phyloP scores from a whole-genome alignment of 2,329 filamentous ascomycete species.

The Polytolypa hystricis region DNA sequence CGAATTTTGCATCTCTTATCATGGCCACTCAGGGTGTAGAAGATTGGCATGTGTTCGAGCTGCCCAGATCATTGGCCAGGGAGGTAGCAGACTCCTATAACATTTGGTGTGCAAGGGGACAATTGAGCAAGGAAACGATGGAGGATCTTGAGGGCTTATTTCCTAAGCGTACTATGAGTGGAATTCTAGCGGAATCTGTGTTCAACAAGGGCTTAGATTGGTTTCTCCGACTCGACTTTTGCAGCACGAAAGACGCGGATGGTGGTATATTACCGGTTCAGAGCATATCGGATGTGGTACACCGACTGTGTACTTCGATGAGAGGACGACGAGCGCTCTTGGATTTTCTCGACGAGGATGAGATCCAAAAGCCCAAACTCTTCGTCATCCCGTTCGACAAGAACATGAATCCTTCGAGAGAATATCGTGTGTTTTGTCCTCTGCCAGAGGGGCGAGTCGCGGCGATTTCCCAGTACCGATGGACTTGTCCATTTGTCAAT shows the following conservation, averaged over 20 bases:
- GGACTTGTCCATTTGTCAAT: constrained; percentile 26
- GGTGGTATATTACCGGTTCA: constrained; percentile 18
- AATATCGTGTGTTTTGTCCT: constrained; percentile 37
- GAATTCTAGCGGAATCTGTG: constrained; percentile 26
- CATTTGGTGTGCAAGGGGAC: neutral
- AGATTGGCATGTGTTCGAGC: constrained; percentile 1
- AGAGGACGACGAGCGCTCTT: constrained; percentile 27
- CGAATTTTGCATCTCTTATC: neutral
- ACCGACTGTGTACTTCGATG: constrained; percentile 29
- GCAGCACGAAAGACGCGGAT: constrained; percentile 35
- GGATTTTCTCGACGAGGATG: constrained; percentile 14
- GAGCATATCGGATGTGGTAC: constrained; percentile 24
- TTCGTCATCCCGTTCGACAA: constrained; percentile 34
- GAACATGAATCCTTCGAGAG: constrained; percentile 26
- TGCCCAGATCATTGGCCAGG: neutral
- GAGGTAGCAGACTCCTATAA: neutral
- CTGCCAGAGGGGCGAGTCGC: constrained; percentile 23
- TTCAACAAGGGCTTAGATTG: constrained; percentile 11
- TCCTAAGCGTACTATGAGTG: constrained; percentile 15
- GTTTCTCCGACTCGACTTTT: constrained; percentile 35
- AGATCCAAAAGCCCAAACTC: constrained; percentile 18
- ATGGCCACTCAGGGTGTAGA: neutral
- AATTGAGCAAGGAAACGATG: constrained; percentile 9
- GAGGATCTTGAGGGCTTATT: constrained; percentile 18
- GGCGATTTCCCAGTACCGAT: constrained; percentile 33